Evolutionary conservation across 2,329 filamentous ascomycete species (phyloP), one percentile per base, ranked within the genome.

Genomic region (Hypoxylon sp.): DNA sequence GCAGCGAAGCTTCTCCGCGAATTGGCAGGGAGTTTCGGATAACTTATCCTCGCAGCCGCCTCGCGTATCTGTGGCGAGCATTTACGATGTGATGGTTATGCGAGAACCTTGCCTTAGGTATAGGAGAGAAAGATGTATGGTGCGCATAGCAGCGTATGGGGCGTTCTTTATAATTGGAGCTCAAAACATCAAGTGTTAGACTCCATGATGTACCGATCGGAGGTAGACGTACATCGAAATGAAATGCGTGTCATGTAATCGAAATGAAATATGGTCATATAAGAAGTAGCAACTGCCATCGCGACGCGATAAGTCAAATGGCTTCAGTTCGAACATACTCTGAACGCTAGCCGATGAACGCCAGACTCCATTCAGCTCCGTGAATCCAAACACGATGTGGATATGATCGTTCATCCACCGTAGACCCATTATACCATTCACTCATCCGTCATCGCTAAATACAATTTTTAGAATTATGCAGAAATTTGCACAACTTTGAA

Each of bases 401-500:
- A 47, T 48, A 30, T 34, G 39, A 24, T 43, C 20, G 26, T 51
- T 58, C 53, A 43, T 53, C 28, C 37, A 41, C 26, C 41, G 17
- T 39, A 17, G 17, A 7, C 30, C 30, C 47, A 37, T 13, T 19
- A 41, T 5, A 28, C 11, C 28, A 13, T 24, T 26, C 17, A 15
- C 24, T 48, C 30, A 26, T 48, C 37, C 34, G 39, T 47, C 44
- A 32, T 41, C 24, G 6, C 15, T 7, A 48, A 1, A 4, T 6
- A 26, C 13, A 32, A 13, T 4, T 32, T 28, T 8, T 32, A 32
- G 32, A 37, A 6, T 28, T 67, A 67, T 28, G 87, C 88, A 67
- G 83, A 78, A 17, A 85, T 82, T 71, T 87, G 87, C 48, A 94
- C 84, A 53, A 94, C 79, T 75, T 87, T 90, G 80, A 93, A 95